These are phyloP conservation scores for Vitis hybrid DNA, from an alignment of 177 flowering plant genomes.

Conservation along the genomic window DNA sequence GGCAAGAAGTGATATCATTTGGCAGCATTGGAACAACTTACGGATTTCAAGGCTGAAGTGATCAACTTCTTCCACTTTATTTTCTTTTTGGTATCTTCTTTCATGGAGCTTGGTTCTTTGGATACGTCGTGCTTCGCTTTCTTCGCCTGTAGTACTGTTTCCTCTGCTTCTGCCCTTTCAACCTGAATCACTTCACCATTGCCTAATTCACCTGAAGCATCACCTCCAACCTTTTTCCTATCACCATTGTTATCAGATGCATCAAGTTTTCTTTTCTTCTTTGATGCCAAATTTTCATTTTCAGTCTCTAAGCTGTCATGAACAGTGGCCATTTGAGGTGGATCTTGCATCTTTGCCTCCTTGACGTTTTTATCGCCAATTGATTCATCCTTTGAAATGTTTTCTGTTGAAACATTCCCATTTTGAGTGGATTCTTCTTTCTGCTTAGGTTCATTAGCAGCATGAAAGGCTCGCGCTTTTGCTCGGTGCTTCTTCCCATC, in stretches of 20 bases:
- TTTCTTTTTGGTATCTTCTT: conserved; percentile 32
- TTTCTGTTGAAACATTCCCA: conserved; percentile 22
- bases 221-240: conserved; percentile 22
- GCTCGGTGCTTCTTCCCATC: conserved; percentile 95
- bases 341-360: conserved; percentile 29
- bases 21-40: conserved; percentile 23
- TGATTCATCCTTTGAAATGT: conserved; percentile 23
- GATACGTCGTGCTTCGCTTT: conserved; percentile 20
- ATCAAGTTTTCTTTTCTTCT: conserved; percentile 61
- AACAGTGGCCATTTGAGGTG: conserved; percentile 17
- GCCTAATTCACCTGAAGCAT: conserved; percentile 25
- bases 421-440: conserved; percentile 37
- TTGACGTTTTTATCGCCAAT: conserved; percentile 11
- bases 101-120: conserved; percentile 7
- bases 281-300: conserved; percentile 31
- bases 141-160: conserved; percentile 22
- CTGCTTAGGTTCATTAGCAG: conserved; percentile 49
- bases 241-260: conserved; percentile 28
- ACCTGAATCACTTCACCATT: conserved; percentile 62
- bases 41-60: conserved; percentile 62
- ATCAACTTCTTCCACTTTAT: conserved; percentile 92
- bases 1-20: background rate
- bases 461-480: conserved; percentile 84
- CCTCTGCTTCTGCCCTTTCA: conserved; percentile 26
- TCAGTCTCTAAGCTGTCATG: conserved; percentile 19